A percentile compares a stretch with the other conserved stretches of the same genome.
These are phyloP conservation scores for Fusarium beomiforme DNA, from an alignment of 2,329 filamentous ascomycete species.

Conservation along the genomic window DNA sequence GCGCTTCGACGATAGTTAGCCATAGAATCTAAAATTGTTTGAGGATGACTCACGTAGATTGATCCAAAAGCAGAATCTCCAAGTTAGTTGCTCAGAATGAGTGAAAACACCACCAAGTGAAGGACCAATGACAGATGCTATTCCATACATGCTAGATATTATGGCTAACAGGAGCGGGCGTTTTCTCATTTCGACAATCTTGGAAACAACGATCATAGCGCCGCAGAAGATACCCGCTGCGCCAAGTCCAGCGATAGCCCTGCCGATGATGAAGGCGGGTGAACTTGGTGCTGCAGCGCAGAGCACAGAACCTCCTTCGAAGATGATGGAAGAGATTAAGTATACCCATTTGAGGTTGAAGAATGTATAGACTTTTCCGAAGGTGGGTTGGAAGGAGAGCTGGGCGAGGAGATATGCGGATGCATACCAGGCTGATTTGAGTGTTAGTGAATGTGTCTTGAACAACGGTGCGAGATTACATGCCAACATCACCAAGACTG, in stretches of 20 bases:
- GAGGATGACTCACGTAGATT: slow-evolving; percentile 25
- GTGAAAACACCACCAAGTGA: slow-evolving; percentile 35
- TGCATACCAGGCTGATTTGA: slow-evolving; percentile 46
- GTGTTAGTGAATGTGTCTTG: too few species aligned
- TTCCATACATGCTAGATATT: slow-evolving; percentile 36
- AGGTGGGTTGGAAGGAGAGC: slow-evolving; percentile 41
- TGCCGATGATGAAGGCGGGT: slow-evolving; percentile 50
- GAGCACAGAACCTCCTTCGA: slow-evolving; percentile 43
- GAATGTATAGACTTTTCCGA: slow-evolving; percentile 47
- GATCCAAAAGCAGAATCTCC: slow-evolving; percentile 41
- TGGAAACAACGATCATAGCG: slow-evolving; percentile 17
- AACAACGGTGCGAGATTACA: too few species aligned
- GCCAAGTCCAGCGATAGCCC: slow-evolving; percentile 51
- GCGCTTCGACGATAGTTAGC: background rate
- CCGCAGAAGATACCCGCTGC: slow-evolving; percentile 31
- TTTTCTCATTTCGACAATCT: slow-evolving; percentile 27
- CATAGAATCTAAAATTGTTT: too few species aligned
- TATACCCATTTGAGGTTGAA: slow-evolving; percentile 48
- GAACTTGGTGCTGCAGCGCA: slow-evolving; percentile 46
- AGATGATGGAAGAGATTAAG: slow-evolving; percentile 34
- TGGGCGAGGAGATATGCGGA: slow-evolving; percentile 42
- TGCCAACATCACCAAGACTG: slow-evolving; percentile 47
- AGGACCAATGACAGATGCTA: slow-evolving; percentile 31
- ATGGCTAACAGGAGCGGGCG: slow-evolving; percentile 25
- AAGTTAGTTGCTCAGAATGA: slow-evolving; percentile 29